Conservation (phyloP, 2,329 filamentous ascomycete genomes). For the Metarhizium robertsii region DNA sequence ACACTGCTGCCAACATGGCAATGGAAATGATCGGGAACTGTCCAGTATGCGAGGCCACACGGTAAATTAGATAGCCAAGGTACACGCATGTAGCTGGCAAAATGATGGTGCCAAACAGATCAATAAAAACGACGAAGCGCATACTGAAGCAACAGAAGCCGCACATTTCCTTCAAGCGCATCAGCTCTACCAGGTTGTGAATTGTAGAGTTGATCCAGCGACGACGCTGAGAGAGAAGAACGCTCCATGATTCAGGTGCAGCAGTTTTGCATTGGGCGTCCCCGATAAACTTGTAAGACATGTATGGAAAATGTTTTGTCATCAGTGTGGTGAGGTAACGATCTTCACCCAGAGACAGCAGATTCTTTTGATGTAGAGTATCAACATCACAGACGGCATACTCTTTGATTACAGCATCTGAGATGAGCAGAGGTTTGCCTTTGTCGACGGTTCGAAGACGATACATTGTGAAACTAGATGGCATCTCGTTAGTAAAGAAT, state of each 20-base stretch:
- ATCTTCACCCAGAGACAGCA: constrained; percentile 90
- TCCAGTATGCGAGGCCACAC: constrained; percentile 56
- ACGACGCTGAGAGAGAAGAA: constrained; percentile 92
- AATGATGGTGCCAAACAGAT: constrained; percentile 86
- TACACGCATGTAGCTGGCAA: constrained; percentile 84
- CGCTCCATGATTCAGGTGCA: constrained; percentile 87
- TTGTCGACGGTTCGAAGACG: constrained; percentile 88
- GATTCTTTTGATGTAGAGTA: constrained; percentile 93
- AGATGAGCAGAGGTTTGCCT: constrained; percentile 88
- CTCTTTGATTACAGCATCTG: constrained; percentile 76
- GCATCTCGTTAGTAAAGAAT: not conserved
- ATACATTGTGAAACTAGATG: constrained; percentile 91
- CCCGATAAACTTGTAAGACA: constrained; percentile 93
- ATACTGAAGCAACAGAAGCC: constrained; percentile 99
- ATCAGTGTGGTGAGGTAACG: constrained; percentile 94
- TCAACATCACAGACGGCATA: constrained; percentile 87
- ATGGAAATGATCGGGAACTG: constrained; percentile 82
- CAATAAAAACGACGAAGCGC: constrained; percentile 92
- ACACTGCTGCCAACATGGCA: constrained; percentile 80
- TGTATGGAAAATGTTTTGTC: constrained; percentile 93
- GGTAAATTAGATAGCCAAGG: constrained; percentile 79
- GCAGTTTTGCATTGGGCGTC: constrained; percentile 91
- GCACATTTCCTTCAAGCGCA: constrained; percentile 86
- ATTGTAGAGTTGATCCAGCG: constrained; percentile 99
- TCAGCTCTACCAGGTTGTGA: constrained; percentile 87